Conservation (phyloP, 345 rosid genomes). For the Populus nigra region DNA sequence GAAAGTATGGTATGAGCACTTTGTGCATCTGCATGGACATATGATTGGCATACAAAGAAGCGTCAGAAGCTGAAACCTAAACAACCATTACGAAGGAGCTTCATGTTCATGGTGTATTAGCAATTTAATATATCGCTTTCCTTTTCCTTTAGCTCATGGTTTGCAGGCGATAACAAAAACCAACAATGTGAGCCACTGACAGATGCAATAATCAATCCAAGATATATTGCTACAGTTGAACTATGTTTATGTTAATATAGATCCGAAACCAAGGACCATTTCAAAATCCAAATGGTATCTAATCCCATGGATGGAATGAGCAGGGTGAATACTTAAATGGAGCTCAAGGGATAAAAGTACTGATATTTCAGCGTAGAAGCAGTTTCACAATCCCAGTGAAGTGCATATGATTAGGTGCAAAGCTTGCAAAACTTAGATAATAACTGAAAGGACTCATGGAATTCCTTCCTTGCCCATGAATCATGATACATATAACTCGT, state of each 20-base stretch:
- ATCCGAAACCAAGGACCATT: neutral
- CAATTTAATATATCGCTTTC: neutral
- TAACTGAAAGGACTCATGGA: neutral
- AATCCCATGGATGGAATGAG: no score
- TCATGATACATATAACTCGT: neutral
- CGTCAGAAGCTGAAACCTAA: neutral
- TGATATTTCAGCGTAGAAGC: neutral
- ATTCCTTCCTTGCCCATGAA: neutral
- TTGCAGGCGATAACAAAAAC: neutral
- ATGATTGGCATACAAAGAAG: neutral
- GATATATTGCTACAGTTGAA: neutral
- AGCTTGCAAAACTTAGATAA: neutral
- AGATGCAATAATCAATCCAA: neutral
- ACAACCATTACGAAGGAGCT: neutral
- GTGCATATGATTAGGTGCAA: neutral
- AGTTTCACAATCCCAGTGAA: neutral
- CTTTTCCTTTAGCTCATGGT: neutral
- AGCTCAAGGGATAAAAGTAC: no score
- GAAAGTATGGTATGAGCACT: conserved; percentile 62
- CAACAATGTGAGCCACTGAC: neutral
- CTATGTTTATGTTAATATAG: neutral
- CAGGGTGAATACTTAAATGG: neutral
- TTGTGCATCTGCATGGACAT: conserved; percentile 70
- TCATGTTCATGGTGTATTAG: neutral
- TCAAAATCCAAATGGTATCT: no score